Evolutionary conservation across 169 alveolate species (phyloP).

Genomic region (Eimeria necatrix): DNA sequence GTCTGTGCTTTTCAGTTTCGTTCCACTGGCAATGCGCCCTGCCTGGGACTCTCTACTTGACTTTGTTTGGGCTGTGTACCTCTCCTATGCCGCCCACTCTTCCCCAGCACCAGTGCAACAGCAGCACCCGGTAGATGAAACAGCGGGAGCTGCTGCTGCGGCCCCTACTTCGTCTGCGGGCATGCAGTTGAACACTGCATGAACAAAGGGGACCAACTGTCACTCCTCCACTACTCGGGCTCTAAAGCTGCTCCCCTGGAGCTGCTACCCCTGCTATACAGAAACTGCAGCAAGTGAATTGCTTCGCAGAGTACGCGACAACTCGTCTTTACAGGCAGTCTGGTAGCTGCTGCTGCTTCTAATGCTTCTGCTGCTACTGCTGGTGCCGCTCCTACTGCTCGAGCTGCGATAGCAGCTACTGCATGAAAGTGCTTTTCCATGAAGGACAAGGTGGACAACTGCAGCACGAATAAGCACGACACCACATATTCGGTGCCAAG

Average conservation of each 20-base stretch:
- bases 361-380: no score
- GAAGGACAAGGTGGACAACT: no score
- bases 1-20: constrained; percentile 12
- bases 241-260: neutral
- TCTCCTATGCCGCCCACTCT: constrained; percentile 49
- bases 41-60: constrained; percentile 52
- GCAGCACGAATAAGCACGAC: no score
- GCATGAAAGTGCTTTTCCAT: no score
- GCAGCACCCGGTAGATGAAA: neutral
- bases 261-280: neutral
- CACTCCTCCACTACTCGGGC: no score
- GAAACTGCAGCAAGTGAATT: neutral
- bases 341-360: neutral
- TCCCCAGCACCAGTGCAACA: neutral
- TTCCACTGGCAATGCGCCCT: constrained; percentile 52
- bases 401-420: no score
- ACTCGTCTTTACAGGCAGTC: neutral
- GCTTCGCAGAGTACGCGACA: neutral
- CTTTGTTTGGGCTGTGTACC: constrained; percentile 49
- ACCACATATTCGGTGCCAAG: no score
- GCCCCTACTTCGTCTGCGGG: neutral
- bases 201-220: no score
- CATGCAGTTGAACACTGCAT: no score
- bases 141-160: neutral
- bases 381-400: no score